A percentile compares a stretch with the other conserved stretches of the same genome.
Conservation (phyloP, 2,329 filamentous ascomycete genomes). For the Fusarium abutilonis region DNA sequence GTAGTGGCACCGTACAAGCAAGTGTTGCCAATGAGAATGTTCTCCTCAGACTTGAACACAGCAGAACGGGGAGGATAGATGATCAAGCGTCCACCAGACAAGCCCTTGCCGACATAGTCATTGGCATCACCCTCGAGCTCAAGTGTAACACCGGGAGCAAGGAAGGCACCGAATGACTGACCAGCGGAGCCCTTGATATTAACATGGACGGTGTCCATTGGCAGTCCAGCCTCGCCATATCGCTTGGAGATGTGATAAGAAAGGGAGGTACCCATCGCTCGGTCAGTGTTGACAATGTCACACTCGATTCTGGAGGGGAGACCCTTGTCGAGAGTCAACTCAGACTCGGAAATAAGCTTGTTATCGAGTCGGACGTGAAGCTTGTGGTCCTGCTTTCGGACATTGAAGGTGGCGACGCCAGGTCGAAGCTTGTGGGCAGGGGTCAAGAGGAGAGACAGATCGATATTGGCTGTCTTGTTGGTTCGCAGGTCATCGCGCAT, state of each 20-base stretch:
- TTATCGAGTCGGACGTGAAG: conserved; percentile 94
- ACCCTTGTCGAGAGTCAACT: conserved; percentile 93
- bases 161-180: conserved; percentile 94
- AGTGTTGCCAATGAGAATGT: conserved; percentile 91
- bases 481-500: conserved; percentile 89
- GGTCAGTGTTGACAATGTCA: conserved; percentile 96
- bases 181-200: conserved; percentile 97
- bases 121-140: conserved; percentile 97
- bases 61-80: conserved; percentile 91
- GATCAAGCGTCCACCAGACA: conserved; percentile 92
- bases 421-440: conserved; percentile 96
- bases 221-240: conserved; percentile 88
- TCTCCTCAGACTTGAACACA: conserved; percentile 96
- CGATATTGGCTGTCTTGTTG: conserved; percentile 90
- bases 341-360: conserved; percentile 95
- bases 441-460: conserved; percentile 90
- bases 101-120: conserved; percentile 95
- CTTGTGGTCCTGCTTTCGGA: conserved; percentile 95
- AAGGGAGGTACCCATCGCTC: conserved; percentile 89
- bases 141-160: conserved; percentile 91
- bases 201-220: conserved; percentile 92
- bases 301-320: conserved; percentile 93
- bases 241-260: conserved; percentile 96
- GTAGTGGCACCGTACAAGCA: conserved; percentile 94
- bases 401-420: conserved; percentile 95